phyloP scores from a whole-genome alignment of 2,329 filamentous ascomycete species.

The Metarhizium guizhouense region DNA sequence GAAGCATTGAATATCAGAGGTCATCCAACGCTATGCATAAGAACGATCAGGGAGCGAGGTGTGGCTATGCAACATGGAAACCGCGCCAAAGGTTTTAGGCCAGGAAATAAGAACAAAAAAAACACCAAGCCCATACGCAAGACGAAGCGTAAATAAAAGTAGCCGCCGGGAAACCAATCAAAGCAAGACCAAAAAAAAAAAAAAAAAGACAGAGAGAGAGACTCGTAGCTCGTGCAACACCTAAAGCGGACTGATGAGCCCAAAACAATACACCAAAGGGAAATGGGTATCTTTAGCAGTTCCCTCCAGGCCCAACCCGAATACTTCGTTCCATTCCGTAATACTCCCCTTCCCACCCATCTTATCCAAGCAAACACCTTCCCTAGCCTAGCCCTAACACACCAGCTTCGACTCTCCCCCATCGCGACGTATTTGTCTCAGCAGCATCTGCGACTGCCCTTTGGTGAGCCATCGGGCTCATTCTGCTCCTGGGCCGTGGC shows the following conservation, averaged over 20 bases:
- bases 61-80: background rate
- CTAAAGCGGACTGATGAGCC: background rate
- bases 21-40: background rate
- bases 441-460: slow-evolving; percentile 21
- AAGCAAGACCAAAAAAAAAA: too few species aligned
- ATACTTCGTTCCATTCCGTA: background rate
- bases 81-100: too few species aligned
- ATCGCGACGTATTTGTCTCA: slow-evolving; percentile 7
- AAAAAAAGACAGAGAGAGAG: too few species aligned
- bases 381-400: background rate
- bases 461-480: slow-evolving; percentile 12
- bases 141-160: background rate
- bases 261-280: background rate
- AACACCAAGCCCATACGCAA: background rate
- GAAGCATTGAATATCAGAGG: background rate
- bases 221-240: background rate
- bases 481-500: slow-evolving; percentile 18
- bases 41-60: background rate
- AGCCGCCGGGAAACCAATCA: background rate
- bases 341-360: background rate
- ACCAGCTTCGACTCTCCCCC: background rate
- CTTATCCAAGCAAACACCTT: background rate
- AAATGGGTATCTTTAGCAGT: background rate
- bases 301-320: background rate
- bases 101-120: background rate